A percentile compares a stretch with the other conserved stretches of the same genome.
phyloP scores from a whole-genome alignment of 1,284 basidiomycete genomes.

The Vanrija humicola region DNA sequence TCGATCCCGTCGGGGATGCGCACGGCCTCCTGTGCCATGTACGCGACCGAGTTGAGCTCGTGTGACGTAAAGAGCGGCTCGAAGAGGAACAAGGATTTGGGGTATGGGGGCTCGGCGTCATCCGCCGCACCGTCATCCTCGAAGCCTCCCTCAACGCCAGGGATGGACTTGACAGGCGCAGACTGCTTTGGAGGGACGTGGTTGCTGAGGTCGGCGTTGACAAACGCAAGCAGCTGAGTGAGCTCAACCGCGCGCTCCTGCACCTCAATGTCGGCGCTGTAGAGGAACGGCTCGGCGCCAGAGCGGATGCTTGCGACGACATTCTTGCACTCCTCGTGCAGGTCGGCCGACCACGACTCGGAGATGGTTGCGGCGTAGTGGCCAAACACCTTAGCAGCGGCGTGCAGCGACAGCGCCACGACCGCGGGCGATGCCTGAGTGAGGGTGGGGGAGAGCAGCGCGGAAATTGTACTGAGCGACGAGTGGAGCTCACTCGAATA shows the following conservation, averaged over 20 bases:
- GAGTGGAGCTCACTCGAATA: constrained; percentile 52
- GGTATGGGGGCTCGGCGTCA: constrained; percentile 51
- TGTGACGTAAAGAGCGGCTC: constrained; percentile 73
- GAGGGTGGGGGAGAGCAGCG: constrained; percentile 51
- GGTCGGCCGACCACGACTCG: constrained; percentile 60
- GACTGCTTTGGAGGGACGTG: constrained; percentile 49
- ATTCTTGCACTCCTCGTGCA: constrained; percentile 55
- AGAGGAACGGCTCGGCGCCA: constrained; percentile 56
- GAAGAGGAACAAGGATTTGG: constrained; percentile 85
- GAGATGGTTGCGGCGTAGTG: constrained; percentile 73
- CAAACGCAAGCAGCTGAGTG: constrained; percentile 71
- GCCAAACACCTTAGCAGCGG: constrained; percentile 81
- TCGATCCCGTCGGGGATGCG: constrained; percentile 77
- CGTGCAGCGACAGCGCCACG: constrained; percentile 73
- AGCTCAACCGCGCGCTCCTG: constrained; percentile 87
- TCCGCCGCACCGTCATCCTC: constrained; percentile 6
- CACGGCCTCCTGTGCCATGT: constrained; percentile 73
- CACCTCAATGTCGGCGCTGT: constrained; percentile 72
- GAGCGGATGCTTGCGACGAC: constrained; percentile 60
- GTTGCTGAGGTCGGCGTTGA: constrained; percentile 69
- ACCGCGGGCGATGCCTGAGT: constrained; percentile 60
- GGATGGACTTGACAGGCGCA: constrained; percentile 27
- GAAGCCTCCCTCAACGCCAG: constrained; percentile 46
- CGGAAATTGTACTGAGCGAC: constrained; percentile 56
- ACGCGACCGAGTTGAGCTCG: constrained; percentile 80